These are phyloP conservation scores for Colletotrichum liriopes DNA, from an alignment of 2,329 filamentous ascomycete species.

Conservation along the genomic window DNA sequence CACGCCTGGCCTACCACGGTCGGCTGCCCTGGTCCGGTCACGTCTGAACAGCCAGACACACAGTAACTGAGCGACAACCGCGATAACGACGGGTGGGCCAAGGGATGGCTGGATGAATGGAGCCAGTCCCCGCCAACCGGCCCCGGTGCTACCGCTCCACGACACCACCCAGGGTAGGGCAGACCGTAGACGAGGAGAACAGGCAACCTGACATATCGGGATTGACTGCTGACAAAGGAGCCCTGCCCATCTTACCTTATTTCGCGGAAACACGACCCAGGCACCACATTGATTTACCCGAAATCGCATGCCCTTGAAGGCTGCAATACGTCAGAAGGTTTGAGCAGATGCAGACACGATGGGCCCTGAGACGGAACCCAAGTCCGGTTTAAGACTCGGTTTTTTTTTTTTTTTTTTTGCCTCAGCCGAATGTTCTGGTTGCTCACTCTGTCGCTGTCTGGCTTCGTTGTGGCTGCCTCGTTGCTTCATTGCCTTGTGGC, in stretches of 20 bases:
- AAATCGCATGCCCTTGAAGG: constrained; percentile 13
- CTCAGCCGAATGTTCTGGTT: constrained; percentile 10
- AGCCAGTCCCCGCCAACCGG: constrained; percentile 19
- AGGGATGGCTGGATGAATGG: constrained; percentile 26
- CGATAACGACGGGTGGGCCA: constrained; percentile 13
- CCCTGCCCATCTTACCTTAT: constrained; percentile 15
- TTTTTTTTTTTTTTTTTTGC: too few species aligned
- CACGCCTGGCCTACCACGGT: constrained; percentile 18
- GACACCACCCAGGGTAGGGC: constrained; percentile 4
- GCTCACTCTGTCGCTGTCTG: background rate
- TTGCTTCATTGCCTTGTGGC: constrained; percentile 22
- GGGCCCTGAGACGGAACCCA: constrained; percentile 14
- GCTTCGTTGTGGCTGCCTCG: background rate
- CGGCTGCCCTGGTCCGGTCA: constrained; percentile 13
- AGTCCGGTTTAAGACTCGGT: background rate
- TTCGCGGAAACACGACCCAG: constrained; percentile 19
- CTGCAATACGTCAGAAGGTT: constrained; percentile 36
- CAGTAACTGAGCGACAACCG: constrained; percentile 2
- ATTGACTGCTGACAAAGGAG: constrained; percentile 30
- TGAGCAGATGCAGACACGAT: constrained; percentile 2
- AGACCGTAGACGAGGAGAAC: background rate
- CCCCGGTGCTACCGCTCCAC: constrained; percentile 27
- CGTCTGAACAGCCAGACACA: constrained; percentile 5
- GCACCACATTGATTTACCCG: constrained; percentile 6
- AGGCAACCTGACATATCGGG: background rate